Evolutionary conservation across 208 protist species (phyloP).

Genomic region (Acanthamoeba triangularis): DNA sequence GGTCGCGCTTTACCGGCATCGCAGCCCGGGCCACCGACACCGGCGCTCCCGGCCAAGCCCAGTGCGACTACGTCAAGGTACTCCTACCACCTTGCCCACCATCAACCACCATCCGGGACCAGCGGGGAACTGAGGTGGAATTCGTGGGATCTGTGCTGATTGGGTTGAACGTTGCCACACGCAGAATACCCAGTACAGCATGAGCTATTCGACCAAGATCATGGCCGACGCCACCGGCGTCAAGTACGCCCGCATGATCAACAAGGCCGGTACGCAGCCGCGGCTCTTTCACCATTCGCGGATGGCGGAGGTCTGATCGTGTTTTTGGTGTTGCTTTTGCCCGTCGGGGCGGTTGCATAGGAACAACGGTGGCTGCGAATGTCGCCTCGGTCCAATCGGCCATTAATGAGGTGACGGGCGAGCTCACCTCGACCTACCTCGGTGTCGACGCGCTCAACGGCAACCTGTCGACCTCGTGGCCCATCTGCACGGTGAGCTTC

Average conservation of each 20-base stretch:
- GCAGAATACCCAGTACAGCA: neutral
- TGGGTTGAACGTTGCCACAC: neutral
- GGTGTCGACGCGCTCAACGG: conserved; percentile 11
- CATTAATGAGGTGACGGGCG: conserved; percentile 1
- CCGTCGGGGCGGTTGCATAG: neutral
- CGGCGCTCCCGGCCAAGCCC: neutral
- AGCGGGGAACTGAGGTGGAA: too few species aligned
- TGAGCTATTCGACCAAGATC: conserved; percentile 65
- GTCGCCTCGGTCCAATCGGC: neutral
- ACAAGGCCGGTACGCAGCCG: neutral
- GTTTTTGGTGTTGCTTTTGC: neutral
- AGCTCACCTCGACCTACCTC: conserved; percentile 35
- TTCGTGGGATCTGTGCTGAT: too few species aligned
- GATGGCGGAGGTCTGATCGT: neutral
- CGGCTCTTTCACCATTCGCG: neutral
- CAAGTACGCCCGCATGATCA: neutral
- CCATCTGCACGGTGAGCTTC: conserved; percentile 23
- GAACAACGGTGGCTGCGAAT: neutral
- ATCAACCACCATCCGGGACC: too few species aligned
- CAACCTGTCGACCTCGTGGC: conserved; percentile 39
- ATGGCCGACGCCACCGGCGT: neutral
- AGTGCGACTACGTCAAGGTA: neutral
- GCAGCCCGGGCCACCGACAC: neutral
- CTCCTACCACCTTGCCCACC: neutral
- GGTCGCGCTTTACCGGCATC: neutral